Evolutionary conservation across 2,329 filamentous ascomycete genomes (phyloP).

Genomic region (Monilinia fructicola): DNA sequence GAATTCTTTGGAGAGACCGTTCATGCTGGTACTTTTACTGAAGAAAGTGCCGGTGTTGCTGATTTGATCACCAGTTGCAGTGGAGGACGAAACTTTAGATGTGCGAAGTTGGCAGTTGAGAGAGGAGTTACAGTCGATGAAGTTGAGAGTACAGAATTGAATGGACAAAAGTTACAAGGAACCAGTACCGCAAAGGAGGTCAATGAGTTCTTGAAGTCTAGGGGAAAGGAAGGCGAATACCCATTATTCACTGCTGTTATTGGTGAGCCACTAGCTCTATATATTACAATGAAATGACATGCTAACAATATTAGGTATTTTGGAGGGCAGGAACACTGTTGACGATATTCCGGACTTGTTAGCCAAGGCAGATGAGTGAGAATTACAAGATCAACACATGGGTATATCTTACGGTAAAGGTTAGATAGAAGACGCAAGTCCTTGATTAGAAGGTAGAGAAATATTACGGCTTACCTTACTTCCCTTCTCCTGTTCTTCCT

Average conservation of each 20-base stretch:
- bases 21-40: constrained; percentile 85
- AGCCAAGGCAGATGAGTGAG: constrained; percentile 28
- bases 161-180: constrained; percentile 95
- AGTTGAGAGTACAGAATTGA: constrained; percentile 84
- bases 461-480: constrained; percentile 11
- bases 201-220: constrained; percentile 78
- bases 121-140: constrained; percentile 78
- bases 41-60: constrained; percentile 91
- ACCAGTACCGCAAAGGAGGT: constrained; percentile 91
- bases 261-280: constrained; percentile 31
- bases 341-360: constrained; percentile 72
- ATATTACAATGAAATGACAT: neutral
- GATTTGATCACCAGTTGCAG: constrained; percentile 94
- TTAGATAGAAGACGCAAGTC: constrained; percentile 22
- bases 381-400: constrained; percentile 4
- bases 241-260: constrained; percentile 91
- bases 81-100: constrained; percentile 90
- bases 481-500: neutral
- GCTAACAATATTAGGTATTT: constrained; percentile 53
- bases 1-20: constrained; percentile 87
- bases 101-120: constrained; percentile 83
- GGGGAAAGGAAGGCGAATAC: constrained; percentile 78
- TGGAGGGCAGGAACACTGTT: constrained; percentile 72
- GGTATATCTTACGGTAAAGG: constrained; percentile 1
- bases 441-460: neutral